These are phyloP conservation scores for Botrytis pseudocinerea DNA, from an alignment of 2,329 filamentous ascomycete species.

Conservation along the genomic window DNA sequence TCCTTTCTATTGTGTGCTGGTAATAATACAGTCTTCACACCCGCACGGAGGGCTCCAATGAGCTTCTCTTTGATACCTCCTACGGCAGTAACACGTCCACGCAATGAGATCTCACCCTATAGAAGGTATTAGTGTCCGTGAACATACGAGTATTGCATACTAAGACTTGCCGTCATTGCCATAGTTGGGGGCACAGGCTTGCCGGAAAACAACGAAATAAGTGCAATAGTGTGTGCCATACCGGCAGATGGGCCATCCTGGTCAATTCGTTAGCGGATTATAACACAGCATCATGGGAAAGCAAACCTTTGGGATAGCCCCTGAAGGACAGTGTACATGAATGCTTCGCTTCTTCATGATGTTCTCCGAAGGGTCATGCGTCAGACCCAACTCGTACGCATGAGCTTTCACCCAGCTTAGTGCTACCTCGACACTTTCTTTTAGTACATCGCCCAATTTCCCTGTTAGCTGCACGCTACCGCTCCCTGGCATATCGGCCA, in stretches of 20 bases:
- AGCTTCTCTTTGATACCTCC: slow-evolving; percentile 99
- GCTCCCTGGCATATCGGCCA: slow-evolving; percentile 92
- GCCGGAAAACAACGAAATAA: slow-evolving; percentile 86
- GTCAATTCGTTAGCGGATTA: slow-evolving; percentile 20
- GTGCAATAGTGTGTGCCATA: slow-evolving; percentile 88
- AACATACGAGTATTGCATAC: slow-evolving; percentile 11
- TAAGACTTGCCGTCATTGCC: slow-evolving; percentile 80
- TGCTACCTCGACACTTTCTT: slow-evolving; percentile 95
- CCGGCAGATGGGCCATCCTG: slow-evolving; percentile 85
- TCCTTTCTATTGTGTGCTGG: slow-evolving; percentile 91
- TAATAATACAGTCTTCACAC: slow-evolving; percentile 89
- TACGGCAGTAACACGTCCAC: slow-evolving; percentile 88
- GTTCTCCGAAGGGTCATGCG: slow-evolving; percentile 76
- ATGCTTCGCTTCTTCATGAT: slow-evolving; percentile 95
- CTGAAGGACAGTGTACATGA: slow-evolving; percentile 93
- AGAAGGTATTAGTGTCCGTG: slow-evolving; percentile 29
- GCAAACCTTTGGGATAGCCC: slow-evolving; percentile 93
- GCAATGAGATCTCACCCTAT: slow-evolving; percentile 68
- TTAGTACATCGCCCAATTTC: slow-evolving; percentile 93
- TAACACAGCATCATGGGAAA: slow-evolving; percentile 42
- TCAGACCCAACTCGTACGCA: slow-evolving; percentile 85
- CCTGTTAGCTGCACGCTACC: slow-evolving; percentile 93
- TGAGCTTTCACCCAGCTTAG: slow-evolving; percentile 97
- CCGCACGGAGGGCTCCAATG: slow-evolving; percentile 88
- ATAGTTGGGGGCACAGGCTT: slow-evolving; percentile 86